Percentiles rank a stretch among this genome's conserved stretches.
phyloP scores from a whole-genome alignment of 805 yeast species.

The Candida chilensis region DNA sequence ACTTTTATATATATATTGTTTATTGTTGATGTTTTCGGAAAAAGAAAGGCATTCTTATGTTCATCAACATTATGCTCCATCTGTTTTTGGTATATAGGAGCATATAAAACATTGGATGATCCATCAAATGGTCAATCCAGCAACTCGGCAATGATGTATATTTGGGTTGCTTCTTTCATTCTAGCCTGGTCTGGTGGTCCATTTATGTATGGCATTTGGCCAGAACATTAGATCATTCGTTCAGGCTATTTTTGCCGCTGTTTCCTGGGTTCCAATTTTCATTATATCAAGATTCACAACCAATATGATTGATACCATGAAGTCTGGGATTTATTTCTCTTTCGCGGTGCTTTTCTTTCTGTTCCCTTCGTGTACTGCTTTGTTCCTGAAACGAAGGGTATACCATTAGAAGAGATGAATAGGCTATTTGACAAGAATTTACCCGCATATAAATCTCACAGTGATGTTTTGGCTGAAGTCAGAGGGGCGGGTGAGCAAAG shows the following conservation, averaged over 20 bases:
- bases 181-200: constrained; percentile 37
- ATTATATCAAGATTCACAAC: constrained; percentile 37
- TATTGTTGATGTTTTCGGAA: constrained; percentile 36
- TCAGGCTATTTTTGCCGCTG: constrained; percentile 31
- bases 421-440: no score
- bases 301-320: constrained; percentile 30
- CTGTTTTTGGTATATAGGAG: constrained; percentile 40
- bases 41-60: constrained; percentile 28
- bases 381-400: constrained; percentile 27
- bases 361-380: constrained; percentile 18
- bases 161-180: constrained; percentile 36
- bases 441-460: no score
- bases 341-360: constrained; percentile 20
- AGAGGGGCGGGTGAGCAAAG: no score
- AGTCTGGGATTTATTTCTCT: constrained; percentile 35
- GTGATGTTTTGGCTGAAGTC: no score
- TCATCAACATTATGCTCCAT: constrained; percentile 29
- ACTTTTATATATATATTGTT: constrained; percentile 33
- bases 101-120: constrained; percentile 29
- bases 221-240: constrained; percentile 31
- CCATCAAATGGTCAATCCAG: constrained; percentile 25
- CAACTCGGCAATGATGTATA: constrained; percentile 35
- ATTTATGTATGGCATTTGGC: constrained; percentile 35
- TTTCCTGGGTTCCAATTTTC: constrained; percentile 43
- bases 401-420: no score